phyloP scores from a whole-genome alignment of 139 green algal species.

The Ettlia oleoabundans region DNA sequence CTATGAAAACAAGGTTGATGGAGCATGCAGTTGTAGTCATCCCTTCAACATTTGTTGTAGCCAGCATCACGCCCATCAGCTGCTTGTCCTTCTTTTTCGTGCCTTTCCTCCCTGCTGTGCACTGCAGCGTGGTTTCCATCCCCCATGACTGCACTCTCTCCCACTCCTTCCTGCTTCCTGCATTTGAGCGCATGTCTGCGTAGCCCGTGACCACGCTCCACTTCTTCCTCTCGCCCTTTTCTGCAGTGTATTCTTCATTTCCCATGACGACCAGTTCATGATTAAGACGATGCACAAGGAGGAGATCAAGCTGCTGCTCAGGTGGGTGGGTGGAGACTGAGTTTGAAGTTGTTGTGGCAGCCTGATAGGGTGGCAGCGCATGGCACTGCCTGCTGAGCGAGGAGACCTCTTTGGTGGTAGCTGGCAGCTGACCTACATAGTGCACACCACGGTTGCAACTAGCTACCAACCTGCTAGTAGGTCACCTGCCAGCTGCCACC shows the following conservation, averaged over 20 bases:
- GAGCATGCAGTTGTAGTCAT: too few relatives aligned
- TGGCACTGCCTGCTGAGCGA: background rate
- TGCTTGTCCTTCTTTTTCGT: too few relatives aligned
- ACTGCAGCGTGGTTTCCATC: background rate
- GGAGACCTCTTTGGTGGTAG: too few relatives aligned
- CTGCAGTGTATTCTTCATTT: constrained; percentile 85
- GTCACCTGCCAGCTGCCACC: too few relatives aligned
- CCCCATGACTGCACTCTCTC: background rate
- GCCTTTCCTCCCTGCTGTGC: too few relatives aligned
- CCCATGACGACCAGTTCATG: constrained; percentile 78
- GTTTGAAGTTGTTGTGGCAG: background rate
- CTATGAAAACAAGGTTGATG: too few relatives aligned
- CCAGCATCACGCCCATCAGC: too few relatives aligned
- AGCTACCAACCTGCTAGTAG: too few relatives aligned
- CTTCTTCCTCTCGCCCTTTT: background rate
- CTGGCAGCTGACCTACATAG: background rate
- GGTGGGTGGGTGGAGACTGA: background rate
- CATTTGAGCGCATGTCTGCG: too few relatives aligned
- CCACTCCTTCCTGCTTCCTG: background rate
- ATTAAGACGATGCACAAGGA: constrained; percentile 82
- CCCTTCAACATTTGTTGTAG: too few relatives aligned
- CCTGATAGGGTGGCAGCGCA: background rate
- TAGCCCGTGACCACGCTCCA: background rate
- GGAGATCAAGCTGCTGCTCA: constrained; percentile 74
- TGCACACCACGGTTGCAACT: background rate